Conservation (phyloP, 805 yeast genomes). For the Candida sakaeoensis region DNA sequence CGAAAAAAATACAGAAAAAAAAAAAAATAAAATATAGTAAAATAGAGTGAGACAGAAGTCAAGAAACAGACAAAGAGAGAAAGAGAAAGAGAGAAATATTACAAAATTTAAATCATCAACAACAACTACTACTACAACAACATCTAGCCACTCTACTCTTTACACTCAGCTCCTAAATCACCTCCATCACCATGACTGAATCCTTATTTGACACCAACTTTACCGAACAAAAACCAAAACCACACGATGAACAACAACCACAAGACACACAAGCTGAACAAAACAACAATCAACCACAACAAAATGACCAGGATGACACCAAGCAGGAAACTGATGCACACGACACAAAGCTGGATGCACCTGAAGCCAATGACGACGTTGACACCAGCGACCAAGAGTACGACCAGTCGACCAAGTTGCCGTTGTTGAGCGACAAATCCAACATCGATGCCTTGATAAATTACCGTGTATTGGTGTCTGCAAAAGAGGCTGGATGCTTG, state of each 20-base stretch:
- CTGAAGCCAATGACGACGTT: background rate
- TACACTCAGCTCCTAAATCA: no score
- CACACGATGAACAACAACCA: background rate
- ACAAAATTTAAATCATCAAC: background rate
- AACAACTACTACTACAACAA: no score
- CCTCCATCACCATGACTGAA: constrained; percentile 21
- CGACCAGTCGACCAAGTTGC: constrained; percentile 19
- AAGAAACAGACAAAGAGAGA: background rate
- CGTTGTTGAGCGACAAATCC: constrained; percentile 23
- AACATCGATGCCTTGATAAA: constrained; percentile 32
- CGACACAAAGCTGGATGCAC: no score
- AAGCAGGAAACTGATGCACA: no score
- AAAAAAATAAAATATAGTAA: no score
- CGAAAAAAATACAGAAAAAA: no score
- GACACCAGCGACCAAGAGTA: background rate
- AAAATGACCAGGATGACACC: background rate
- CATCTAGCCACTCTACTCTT: no score
- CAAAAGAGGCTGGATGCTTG: constrained; percentile 86
- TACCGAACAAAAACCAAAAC: constrained; percentile 12
- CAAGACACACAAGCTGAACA: background rate
- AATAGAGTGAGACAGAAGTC: no score
- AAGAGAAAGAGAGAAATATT: background rate
- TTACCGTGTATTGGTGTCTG: constrained; percentile 62
- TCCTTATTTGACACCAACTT: constrained; percentile 33
- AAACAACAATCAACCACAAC: background rate